These are phyloP conservation scores for Dictyostelium citrinum DNA, from an alignment of 78 protist species.

Conservation along the genomic window DNA sequence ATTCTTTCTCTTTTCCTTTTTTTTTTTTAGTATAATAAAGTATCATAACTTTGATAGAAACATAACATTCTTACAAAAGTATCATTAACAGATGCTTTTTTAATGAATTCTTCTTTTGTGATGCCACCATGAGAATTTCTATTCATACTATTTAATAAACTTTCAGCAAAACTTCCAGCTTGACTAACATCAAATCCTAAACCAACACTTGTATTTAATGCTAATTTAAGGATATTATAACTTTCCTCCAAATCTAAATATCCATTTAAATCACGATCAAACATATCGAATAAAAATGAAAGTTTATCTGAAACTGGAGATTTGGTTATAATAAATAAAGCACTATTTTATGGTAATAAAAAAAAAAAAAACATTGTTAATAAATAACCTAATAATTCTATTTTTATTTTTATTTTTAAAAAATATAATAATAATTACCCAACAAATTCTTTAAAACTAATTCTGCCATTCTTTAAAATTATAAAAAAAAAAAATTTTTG, in stretches of 20 bases:
- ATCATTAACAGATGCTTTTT: background rate
- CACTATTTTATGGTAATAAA: background rate
- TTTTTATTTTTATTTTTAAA: no score
- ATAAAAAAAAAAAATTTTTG: background rate
- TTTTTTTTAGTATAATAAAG: background rate
- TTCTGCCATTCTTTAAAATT: background rate
- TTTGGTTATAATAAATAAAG: background rate
- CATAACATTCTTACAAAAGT: background rate
- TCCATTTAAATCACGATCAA: background rate
- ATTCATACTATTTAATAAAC: background rate
- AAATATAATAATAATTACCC: background rate
- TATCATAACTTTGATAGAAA: background rate
- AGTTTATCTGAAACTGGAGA: background rate
- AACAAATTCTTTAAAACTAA: conserved; percentile 7
- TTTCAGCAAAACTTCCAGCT: background rate
- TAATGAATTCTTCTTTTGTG: background rate
- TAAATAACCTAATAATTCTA: no score
- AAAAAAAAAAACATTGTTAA: no score
- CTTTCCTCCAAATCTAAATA: background rate
- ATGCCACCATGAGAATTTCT: background rate
- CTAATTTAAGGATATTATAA: background rate
- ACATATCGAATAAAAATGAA: background rate
- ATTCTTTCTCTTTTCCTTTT: background rate
- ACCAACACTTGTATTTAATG: background rate
- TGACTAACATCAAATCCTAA: background rate